Conservation (phyloP, 331 rosid genomes). For the Stylosanthes scabra region DNA sequence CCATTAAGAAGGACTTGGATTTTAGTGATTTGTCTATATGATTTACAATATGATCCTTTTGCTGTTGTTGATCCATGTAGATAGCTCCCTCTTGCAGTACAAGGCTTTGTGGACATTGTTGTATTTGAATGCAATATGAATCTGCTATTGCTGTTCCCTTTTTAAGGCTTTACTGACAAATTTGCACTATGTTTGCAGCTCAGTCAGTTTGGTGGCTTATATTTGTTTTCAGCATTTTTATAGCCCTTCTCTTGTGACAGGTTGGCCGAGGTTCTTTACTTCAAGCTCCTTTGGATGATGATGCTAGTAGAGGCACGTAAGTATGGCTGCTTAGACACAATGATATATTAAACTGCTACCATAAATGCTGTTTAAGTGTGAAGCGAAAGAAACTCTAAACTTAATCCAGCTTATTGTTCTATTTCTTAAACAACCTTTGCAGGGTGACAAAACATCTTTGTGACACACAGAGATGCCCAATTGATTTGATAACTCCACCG, state of each 20-base stretch:
- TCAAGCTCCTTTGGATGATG: constrained; percentile 95
- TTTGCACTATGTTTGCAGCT: constrained; percentile 9
- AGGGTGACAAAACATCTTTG: constrained; percentile 91
- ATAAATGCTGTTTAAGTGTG: constrained; percentile 21
- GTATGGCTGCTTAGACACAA: constrained; percentile 44
- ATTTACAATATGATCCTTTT: background rate
- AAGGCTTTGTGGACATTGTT: background rate
- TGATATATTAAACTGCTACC: constrained; percentile 36
- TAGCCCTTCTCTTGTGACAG: constrained; percentile 52
- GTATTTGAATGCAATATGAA: constrained; percentile 26
- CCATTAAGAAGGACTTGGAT: background rate
- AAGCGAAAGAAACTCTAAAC: constrained; percentile 13
- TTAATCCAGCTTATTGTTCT: constrained; percentile 32
- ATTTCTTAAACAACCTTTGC: constrained; percentile 32
- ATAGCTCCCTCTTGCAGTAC: background rate
- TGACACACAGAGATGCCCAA: constrained; percentile 80
- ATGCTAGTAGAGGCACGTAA: constrained; percentile 78
- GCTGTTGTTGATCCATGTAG: background rate
- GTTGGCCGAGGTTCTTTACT: constrained; percentile 93
- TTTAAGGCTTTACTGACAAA: constrained; percentile 29
- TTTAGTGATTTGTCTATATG: background rate
- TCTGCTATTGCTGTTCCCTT: constrained; percentile 21
- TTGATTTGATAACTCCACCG: constrained; percentile 94
- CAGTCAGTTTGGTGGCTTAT: background rate
- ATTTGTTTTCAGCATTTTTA: constrained; percentile 33